Evolutionary conservation across 202 grass and related monocot genomes (phyloP).

Genomic region (Panicum virgatum): DNA sequence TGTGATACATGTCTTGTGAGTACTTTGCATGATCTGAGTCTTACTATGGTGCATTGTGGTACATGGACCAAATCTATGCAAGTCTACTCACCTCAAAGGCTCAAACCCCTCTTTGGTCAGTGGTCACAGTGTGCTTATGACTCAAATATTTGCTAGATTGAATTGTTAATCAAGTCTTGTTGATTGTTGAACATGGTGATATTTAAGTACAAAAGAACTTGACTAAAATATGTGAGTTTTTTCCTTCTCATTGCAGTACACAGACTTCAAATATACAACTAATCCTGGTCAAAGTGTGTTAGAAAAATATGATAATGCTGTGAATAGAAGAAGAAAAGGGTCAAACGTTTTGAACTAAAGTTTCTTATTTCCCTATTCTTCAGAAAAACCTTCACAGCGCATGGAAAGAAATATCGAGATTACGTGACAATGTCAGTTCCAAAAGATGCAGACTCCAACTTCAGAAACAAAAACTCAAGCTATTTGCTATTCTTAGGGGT

Average conservation of each 20-base stretch:
- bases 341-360: neutral
- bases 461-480: slow-evolving; percentile 83
- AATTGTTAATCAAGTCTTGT: neutral
- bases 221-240: neutral
- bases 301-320: slow-evolving; percentile 13
- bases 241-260: neutral
- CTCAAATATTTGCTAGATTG: neutral
- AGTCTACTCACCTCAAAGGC: neutral
- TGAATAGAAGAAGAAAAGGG: neutral
- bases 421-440: slow-evolving; percentile 75
- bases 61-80: neutral
- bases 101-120: no score
- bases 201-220: neutral
- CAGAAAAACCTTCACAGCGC: slow-evolving; percentile 91
- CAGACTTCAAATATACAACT: neutral
- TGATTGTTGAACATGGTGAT: neutral
- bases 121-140: neutral
- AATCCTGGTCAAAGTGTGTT: neutral
- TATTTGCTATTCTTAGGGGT: slow-evolving; percentile 81
- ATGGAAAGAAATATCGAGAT: slow-evolving; percentile 81
- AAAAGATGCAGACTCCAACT: slow-evolving; percentile 84
- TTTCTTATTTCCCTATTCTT: slow-evolving; percentile 37
- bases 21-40: neutral
- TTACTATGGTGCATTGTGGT: neutral
- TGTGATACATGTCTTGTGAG: neutral